These are phyloP conservation scores for Rubroboletus pulcherrimus DNA, from an alignment of 768 basidiomycete species.

Conservation along the genomic window DNA sequence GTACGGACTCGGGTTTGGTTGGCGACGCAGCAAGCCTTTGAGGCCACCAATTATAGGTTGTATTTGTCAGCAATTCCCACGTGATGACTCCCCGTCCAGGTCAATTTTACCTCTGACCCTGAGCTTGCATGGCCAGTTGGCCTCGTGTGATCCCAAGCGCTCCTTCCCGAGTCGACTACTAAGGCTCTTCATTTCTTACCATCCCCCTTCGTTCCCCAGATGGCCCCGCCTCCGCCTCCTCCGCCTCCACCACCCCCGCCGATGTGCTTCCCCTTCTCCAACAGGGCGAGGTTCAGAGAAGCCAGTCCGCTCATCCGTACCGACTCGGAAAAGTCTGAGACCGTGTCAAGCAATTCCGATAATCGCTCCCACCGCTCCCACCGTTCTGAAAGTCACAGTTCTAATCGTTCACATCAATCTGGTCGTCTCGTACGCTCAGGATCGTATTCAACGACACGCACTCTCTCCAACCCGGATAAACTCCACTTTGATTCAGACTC, in stretches of 20 bases:
- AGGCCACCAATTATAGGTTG: conserved; percentile 10
- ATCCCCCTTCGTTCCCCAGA: conserved; percentile 30
- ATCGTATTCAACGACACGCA: conserved; percentile 42
- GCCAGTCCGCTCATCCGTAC: conserved; percentile 31
- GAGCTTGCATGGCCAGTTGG: conserved; percentile 17
- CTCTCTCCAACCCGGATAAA: conserved; percentile 41
- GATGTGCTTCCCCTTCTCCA: conserved; percentile 56
- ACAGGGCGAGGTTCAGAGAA: conserved; percentile 24
- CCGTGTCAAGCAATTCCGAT: conserved; percentile 36
- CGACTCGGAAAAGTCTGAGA: conserved; percentile 43
- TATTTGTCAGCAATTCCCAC: conserved; percentile 28
- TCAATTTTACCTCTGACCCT: conserved; percentile 26
- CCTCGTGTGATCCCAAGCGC: conserved; percentile 28
- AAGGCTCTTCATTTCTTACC: conserved; percentile 18
- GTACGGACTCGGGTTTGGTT: conserved; percentile 13
- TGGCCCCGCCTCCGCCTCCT: conserved; percentile 49
- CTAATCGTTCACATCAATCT: conserved; percentile 23
- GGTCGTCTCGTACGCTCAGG: conserved; percentile 37
- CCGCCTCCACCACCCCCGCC: conserved; percentile 51
- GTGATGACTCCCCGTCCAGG: background rate
- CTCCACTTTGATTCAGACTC: conserved; percentile 60
- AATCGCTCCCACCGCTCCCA: conserved; percentile 27
- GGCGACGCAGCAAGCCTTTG: conserved; percentile 17
- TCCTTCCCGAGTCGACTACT: conserved; percentile 11
- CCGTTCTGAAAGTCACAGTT: conserved; percentile 20